A percentile compares a stretch with the other conserved stretches of the same genome.
These are phyloP conservation scores for Triadica sebifera DNA, from an alignment of 345 rosid species.

Conservation along the genomic window DNA sequence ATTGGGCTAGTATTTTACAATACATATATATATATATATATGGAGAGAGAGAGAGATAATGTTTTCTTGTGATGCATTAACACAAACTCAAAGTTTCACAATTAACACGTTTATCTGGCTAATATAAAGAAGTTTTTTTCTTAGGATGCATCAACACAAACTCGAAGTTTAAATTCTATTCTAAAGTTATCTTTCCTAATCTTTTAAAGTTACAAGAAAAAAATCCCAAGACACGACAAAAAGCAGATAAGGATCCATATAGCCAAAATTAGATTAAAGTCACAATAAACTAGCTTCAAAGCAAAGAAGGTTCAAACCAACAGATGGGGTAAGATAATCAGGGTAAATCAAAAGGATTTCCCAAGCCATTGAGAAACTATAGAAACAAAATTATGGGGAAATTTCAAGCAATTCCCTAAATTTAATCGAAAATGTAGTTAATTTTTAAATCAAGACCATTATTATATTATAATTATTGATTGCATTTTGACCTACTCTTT, in stretches of 20 bases:
- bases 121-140: neutral
- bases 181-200: neutral
- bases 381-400: neutral
- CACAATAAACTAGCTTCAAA: neutral
- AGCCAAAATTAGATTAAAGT: neutral
- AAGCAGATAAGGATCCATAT: neutral
- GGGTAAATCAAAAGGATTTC: too few species aligned
- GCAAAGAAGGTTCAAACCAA: neutral
- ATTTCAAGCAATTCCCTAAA: neutral
- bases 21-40: too few species aligned
- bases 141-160: neutral
- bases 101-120: too few species aligned
- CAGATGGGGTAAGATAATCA: too few species aligned
- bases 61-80: too few species aligned
- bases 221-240: neutral
- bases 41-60: too few species aligned
- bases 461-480: too few species aligned
- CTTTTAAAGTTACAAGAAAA: neutral
- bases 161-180: neutral
- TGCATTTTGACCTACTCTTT: too few species aligned
- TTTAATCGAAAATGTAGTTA: too few species aligned
- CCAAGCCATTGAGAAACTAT: neutral
- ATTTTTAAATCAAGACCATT: too few species aligned
- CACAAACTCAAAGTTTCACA: too few species aligned
- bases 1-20: too few species aligned